Evolutionary conservation across 306 rosid genomes (phyloP), one percentile per base, ranked within the genome.

Genomic region (Cicer cuneatum): DNA sequence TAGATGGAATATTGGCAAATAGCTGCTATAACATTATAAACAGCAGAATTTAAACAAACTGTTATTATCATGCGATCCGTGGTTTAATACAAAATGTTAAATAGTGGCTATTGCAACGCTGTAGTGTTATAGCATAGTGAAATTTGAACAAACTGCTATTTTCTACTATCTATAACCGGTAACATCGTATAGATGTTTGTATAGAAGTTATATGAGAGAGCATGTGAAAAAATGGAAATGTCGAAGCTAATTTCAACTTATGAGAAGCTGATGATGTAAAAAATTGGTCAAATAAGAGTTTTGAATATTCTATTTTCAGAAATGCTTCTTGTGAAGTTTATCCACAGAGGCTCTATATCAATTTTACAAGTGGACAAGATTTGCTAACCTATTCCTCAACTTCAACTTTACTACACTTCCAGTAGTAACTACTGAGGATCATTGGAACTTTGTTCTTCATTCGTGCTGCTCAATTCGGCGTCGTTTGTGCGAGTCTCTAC

Each of bases 371-470:
- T 49, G 59, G 62, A 70, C 35, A 68, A 63, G 21, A 72, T 65
- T 76, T 48, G 15, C 78, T 33, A 78, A 72, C 51, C 73, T 61
- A 69, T 67, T 57, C 47, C 81, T 77, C 71, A 80, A 70, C 68
- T 33, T 75, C 46, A 67, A 68, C 72, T 72, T 52, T 49, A 53
- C 78, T 65, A 68, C 45, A 71, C 46, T 81, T 78, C 52, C 75
- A 40, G 73, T 61, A 76, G 47, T 83, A 73, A 10, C 64, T 48
- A 72, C 38, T 56, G 73, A 38, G 70, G 58, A 70, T 87, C 87
- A 40, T 86, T 87, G 72, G 93, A 84, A 80, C 80, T 84, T 81
- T 83, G 89, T 72, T 83, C 87, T 46, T 84, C 89, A 72, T 79
- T 72, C 64, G 46, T 38, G 80, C 83, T 79, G 81, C 78, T 81